phyloP scores from a whole-genome alignment of 805 yeast genomes.

The Cyberlindnera saturnus region DNA sequence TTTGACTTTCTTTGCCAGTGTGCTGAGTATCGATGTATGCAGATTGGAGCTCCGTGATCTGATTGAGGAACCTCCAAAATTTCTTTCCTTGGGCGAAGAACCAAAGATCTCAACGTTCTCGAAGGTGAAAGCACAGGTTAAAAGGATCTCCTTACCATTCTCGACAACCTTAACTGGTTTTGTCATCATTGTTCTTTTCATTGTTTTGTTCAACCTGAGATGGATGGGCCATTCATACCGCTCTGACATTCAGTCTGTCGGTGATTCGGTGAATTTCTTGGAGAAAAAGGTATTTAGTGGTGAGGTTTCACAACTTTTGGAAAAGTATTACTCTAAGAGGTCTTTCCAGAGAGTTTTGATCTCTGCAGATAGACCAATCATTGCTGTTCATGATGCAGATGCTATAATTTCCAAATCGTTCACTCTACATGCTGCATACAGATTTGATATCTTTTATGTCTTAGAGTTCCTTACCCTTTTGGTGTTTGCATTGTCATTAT shows the following conservation, averaged over 20 bases:
- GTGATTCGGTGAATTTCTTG: slow-evolving; percentile 8
- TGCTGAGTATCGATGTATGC: slow-evolving; percentile 60
- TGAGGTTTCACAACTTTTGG: slow-evolving; percentile 12
- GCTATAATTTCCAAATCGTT: slow-evolving; percentile 5
- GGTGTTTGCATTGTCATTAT: slow-evolving; percentile 43
- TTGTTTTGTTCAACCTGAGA: slow-evolving; percentile 27
- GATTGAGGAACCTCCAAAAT: slow-evolving; percentile 16
- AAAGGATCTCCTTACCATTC: slow-evolving; percentile 26
- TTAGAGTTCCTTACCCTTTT: slow-evolving; percentile 51
- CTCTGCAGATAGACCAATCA: slow-evolving; percentile 23
- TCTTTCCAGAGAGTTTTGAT: slow-evolving; percentile 8
- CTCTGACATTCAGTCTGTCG: neutral
- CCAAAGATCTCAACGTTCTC: neutral
- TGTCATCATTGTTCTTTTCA: slow-evolving; percentile 19
- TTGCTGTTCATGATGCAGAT: slow-evolving; percentile 10
- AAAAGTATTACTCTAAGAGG: neutral
- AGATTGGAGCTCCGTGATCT: slow-evolving; percentile 57
- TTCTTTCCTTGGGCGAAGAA: slow-evolving; percentile 6
- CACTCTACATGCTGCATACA: slow-evolving; percentile 27
- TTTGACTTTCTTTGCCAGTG: slow-evolving; percentile 57
- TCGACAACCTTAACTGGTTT: slow-evolving; percentile 29
- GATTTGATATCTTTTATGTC: slow-evolving; percentile 44
- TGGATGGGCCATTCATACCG: slow-evolving; percentile 25
- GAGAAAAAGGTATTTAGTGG: slow-evolving; percentile 16
- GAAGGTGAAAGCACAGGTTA: neutral